Evolutionary conservation across 2,329 filamentous ascomycete genomes (phyloP).

Genomic region (Camillea tinctor): DNA sequence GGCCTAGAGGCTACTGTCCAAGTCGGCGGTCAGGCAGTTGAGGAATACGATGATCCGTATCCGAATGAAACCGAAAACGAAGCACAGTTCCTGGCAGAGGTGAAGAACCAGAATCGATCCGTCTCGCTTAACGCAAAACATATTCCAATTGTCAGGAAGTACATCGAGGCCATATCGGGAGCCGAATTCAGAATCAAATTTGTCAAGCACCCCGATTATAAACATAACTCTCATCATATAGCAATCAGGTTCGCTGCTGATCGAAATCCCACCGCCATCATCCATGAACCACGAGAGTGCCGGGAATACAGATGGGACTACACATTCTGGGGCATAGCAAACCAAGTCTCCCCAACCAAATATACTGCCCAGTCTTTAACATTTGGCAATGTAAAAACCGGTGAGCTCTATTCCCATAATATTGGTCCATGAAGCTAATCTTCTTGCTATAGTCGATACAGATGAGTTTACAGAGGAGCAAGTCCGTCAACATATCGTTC

Average conservation of each 20-base stretch:
- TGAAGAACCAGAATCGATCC: not conserved
- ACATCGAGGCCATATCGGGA: conserved; percentile 7
- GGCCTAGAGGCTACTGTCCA: conserved; percentile 2
- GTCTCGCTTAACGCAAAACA: not conserved
- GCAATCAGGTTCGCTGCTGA: not conserved
- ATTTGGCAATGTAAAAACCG: not conserved
- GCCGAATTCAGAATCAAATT: not conserved
- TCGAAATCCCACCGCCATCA: not conserved
- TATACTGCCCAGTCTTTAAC: not conserved
- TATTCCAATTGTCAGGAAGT: conserved; percentile 6
- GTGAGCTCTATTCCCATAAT: not conserved
- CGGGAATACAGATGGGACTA: not conserved
- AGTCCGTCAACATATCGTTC: not conserved
- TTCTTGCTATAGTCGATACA: not conserved
- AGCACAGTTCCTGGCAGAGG: not conserved
- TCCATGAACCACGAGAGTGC: not conserved
- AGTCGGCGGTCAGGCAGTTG: conserved; percentile 1
- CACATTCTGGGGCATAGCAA: not conserved
- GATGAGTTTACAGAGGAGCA: not conserved
- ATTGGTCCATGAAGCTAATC: not conserved
- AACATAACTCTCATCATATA: not conserved
- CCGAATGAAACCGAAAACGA: not conserved
- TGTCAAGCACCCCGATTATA: not conserved
- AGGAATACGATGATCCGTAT: conserved; percentile 8
- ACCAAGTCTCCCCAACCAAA: not conserved